These are phyloP conservation scores for Thermothielavioides terrestris DNA, from an alignment of 495 filamentous ascomycete species.

Conservation along the genomic window DNA sequence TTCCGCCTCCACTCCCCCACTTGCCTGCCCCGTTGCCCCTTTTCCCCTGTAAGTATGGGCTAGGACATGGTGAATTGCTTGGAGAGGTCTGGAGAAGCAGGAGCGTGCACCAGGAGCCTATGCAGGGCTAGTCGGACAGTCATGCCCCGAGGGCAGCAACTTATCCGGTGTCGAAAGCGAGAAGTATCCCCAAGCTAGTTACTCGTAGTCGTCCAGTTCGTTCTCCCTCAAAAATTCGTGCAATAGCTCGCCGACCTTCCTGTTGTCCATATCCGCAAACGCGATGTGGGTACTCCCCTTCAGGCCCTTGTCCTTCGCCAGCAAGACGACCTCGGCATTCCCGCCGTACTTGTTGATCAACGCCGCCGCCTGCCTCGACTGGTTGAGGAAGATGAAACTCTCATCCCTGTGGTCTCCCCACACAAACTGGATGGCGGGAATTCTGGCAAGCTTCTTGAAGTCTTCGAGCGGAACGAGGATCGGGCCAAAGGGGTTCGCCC, in stretches of 20 bases:
- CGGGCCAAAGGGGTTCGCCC: slow-evolving; percentile 25
- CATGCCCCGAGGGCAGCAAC: too few species aligned
- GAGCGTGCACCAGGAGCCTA: too few species aligned
- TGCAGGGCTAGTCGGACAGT: too few species aligned
- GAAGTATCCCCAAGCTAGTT: too few species aligned
- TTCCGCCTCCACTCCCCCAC: too few species aligned
- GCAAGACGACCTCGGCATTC: slow-evolving; percentile 34
- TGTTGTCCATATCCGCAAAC: slow-evolving; percentile 41
- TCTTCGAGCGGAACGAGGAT: slow-evolving; percentile 31
- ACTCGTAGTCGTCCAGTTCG: slow-evolving; percentile 26
- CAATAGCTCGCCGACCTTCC: slow-evolving; percentile 32
- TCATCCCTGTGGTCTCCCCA: slow-evolving; percentile 40
- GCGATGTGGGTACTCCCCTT: slow-evolving; percentile 39
- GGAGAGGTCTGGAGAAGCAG: too few species aligned
- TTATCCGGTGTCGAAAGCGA: too few species aligned
- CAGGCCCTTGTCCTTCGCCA: slow-evolving; percentile 31
- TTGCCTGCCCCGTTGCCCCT: too few species aligned
- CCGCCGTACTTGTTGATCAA: slow-evolving; percentile 41
- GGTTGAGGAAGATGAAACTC: slow-evolving; percentile 9
- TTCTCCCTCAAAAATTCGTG: slow-evolving; percentile 32
- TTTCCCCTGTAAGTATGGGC: too few species aligned
- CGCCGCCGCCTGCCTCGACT: slow-evolving; percentile 27
- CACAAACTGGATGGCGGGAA: slow-evolving; percentile 36
- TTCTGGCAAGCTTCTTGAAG: slow-evolving; percentile 39
- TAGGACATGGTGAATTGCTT: too few species aligned